phyloP scores from a whole-genome alignment of 2,329 filamentous ascomycete genomes.

The Fusarium anthophilum region DNA sequence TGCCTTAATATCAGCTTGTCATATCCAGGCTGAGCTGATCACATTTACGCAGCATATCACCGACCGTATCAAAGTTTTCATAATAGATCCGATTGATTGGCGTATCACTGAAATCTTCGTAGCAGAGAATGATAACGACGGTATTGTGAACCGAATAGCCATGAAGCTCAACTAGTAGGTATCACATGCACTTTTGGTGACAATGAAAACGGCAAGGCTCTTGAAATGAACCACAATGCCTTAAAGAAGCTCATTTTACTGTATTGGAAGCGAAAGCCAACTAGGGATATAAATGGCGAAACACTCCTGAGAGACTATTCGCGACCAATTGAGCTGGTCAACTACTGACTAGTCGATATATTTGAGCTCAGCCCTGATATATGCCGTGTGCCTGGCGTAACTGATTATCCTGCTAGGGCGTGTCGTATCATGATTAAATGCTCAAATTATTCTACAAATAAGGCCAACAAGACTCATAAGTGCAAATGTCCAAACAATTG shows the following conservation, averaged over 20 bases:
- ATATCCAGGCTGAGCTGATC: background rate
- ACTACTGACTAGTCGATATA: background rate
- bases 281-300: background rate
- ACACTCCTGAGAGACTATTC: background rate
- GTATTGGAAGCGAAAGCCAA: background rate
- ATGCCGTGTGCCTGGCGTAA: background rate
- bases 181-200: background rate
- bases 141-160: background rate
- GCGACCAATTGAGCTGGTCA: background rate
- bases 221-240: background rate
- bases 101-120: background rate
- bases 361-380: background rate
- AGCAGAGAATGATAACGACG: background rate
- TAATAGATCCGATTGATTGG: background rate
- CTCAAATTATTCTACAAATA: background rate
- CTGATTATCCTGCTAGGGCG: background rate
- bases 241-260: background rate
- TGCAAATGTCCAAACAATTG: background rate
- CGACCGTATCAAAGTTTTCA: background rate
- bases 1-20: constrained; percentile 13
- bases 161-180: background rate
- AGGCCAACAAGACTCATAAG: background rate
- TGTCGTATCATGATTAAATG: background rate
- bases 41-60: background rate
- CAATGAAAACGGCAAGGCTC: background rate